Base-by-base conservation (phyloP, 495 filamentous ascomycete genomes). In the Tetracladium setigerum region DNA sequence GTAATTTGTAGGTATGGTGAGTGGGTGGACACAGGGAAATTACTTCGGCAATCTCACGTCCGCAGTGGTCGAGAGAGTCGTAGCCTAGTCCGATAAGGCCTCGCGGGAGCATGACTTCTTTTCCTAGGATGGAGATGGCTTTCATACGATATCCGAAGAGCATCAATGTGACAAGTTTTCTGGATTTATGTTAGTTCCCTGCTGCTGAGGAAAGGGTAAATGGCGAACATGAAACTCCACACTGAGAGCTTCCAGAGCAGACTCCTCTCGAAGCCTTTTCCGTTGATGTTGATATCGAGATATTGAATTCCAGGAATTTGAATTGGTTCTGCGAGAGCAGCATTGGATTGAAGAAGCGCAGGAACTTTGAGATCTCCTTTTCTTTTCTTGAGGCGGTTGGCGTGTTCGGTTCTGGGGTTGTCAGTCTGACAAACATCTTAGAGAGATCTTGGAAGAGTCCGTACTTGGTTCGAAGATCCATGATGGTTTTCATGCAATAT, bases 211-310 rank as follows among this genome's bases (percentile, higher is more conserved):
- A 67, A 62, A 38, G 63, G 82, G 30, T 22, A 15, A 16, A 24
- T 17, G 31, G 11, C 33, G 15, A 34, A 59, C 77, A 81, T 56
- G 45, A 84, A 74, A 56, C 74, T 79, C 63, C 67, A 74, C 77
- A 76, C 86, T 41, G 78, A 76, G n/a, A 94, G 65, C 57, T 76
- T 72, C 63, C 73, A 71, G 17, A 91, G 55, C 13, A 95, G 68
- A n/a, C 76, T 72, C 1, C 72, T 60, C 56, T 87, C 81, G 53
- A 89, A 89, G 1, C 71, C 68, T 30, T 71, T 71, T n/a, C 86
- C 86, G 19, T 86, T 89, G 47, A 92, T 72, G 58, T 78, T 84
- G 59, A 89, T 78, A 38, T 79, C 59, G 30, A 65, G 57, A 54
- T 84, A 83, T 2, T 55, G 61, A n/a, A 83, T 64, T 0, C 74